A percentile compares a stretch with the other conserved stretches of the same genome.
Evolutionary conservation across 2,329 filamentous ascomycete genomes (phyloP).

Genomic region (Stagonosporopsis chrysanthemi): DNA sequence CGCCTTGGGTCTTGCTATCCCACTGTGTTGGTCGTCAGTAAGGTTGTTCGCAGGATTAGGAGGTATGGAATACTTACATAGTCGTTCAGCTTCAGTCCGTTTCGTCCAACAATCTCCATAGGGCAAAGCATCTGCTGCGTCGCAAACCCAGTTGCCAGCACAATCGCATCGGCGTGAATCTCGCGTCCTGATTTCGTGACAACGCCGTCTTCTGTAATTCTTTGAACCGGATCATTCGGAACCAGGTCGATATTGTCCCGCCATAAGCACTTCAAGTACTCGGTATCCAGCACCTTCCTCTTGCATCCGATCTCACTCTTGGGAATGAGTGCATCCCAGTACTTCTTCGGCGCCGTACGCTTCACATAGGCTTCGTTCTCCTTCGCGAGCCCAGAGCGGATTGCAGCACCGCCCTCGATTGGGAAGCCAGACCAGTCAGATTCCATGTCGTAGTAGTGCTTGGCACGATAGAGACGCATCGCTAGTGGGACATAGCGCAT

Average conservation of each 20-base stretch:
- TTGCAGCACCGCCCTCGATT: slow-evolving; percentile 47
- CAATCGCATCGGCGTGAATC: slow-evolving; percentile 55
- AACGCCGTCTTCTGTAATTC: slow-evolving; percentile 51
- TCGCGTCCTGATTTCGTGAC: slow-evolving; percentile 49
- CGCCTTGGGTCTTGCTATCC: slow-evolving; percentile 46
- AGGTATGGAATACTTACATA: slow-evolving; percentile 36
- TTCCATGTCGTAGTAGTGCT: slow-evolving; percentile 55
- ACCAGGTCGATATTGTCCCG: slow-evolving; percentile 54
- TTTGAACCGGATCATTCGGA: slow-evolving; percentile 50
- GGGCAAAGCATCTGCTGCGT: slow-evolving; percentile 58
- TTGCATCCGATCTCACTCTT: slow-evolving; percentile 58
- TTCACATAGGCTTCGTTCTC: slow-evolving; percentile 55
- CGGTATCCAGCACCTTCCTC: slow-evolving; percentile 57
- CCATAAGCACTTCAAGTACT: slow-evolving; percentile 55
- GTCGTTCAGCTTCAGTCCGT: slow-evolving; percentile 51
- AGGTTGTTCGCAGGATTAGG: not conserved
- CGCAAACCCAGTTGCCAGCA: slow-evolving; percentile 60
- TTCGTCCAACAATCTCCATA: slow-evolving; percentile 56
- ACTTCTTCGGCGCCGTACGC: slow-evolving; percentile 52
- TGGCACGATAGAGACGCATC: slow-evolving; percentile 55
- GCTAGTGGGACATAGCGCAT: slow-evolving; percentile 57
- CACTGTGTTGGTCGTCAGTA: slow-evolving; percentile 42
- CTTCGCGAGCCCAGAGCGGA: slow-evolving; percentile 48
- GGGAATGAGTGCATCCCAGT: slow-evolving; percentile 55
- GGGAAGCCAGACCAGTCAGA: slow-evolving; percentile 54